Evolutionary conservation across 768 basidiomycete species (phyloP).

Genomic region (Phaffia australis): DNA sequence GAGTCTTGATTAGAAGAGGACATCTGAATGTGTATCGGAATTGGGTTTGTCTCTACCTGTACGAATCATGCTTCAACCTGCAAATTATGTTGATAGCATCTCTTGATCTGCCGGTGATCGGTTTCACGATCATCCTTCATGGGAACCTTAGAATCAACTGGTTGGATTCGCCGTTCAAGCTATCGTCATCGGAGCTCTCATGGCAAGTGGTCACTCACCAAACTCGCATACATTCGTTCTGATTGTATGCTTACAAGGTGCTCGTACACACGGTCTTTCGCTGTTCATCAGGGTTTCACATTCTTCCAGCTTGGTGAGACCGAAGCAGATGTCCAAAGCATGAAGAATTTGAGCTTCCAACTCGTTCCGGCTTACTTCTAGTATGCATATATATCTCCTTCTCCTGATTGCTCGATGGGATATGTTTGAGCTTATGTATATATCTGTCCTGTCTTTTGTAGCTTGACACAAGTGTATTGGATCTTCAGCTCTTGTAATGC

Average conservation of each 20-base stretch:
- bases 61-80: too few relatives aligned
- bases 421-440: not conserved
- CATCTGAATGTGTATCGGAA: conserved; percentile 32
- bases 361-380: conserved; percentile 15
- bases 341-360: conserved; percentile 38
- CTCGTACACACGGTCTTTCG: not conserved
- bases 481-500: conserved; percentile 39
- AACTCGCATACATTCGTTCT: not conserved
- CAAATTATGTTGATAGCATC: too few relatives aligned
- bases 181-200: conserved; percentile 31
- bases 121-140: too few relatives aligned
- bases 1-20: conserved; percentile 31
- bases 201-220: conserved; percentile 20
- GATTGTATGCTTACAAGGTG: not conserved
- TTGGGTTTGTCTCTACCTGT: too few relatives aligned
- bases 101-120: too few relatives aligned
- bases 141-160: conserved; percentile 30
- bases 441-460: not conserved
- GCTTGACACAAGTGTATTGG: conserved; percentile 29
- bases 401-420: not conserved
- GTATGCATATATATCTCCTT: conserved; percentile 24
- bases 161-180: conserved; percentile 24
- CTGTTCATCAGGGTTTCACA: conserved; percentile 35
- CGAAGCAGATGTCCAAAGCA: conserved; percentile 39
- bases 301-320: conserved; percentile 39